phyloP scores from a whole-genome alignment of 176 grass and related monocot species.

The Melocanna baccifera region DNA sequence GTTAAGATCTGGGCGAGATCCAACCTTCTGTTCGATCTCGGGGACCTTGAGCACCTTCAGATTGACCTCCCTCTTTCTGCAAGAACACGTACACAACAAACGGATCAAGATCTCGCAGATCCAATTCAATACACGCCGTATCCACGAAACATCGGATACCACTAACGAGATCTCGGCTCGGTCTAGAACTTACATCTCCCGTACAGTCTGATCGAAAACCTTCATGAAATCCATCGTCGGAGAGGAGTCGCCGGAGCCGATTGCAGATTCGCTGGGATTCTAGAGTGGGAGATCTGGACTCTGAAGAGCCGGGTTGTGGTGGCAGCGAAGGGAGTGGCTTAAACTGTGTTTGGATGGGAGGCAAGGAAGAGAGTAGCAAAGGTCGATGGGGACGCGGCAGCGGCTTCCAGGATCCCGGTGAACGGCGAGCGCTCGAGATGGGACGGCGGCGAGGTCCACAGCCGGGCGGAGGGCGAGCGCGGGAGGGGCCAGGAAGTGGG shows the following conservation, averaged over 20 bases:
- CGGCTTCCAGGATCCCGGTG: conserved; percentile 26
- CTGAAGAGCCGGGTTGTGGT: background rate
- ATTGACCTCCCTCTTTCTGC: conserved; percentile 99
- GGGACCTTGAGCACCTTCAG: conserved; percentile 99
- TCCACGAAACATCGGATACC: background rate
- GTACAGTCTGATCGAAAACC: conserved; percentile 92
- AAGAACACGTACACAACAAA: conserved; percentile 3
- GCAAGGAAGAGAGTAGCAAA: background rate
- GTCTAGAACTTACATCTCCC: conserved; percentile 77
- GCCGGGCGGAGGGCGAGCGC: conserved; percentile 12
- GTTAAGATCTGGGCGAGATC: conserved; percentile 46
- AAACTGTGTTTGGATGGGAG: background rate
- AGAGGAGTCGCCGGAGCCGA: background rate
- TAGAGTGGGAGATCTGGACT: conserved; percentile 29
- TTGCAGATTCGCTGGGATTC: background rate
- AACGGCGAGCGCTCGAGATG: background rate
- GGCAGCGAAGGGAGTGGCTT: conserved; percentile 2
- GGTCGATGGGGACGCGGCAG: background rate
- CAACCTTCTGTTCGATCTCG: conserved; percentile 96
- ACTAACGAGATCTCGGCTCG: background rate
- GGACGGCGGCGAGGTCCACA: background rate
- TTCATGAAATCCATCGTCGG: conserved; percentile 94
- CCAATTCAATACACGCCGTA: background rate
- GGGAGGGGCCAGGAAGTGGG: background rate
- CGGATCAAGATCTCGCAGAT: conserved; percentile 35